Conservation (phyloP, 2,329 filamentous ascomycete species). For the Teratosphaeria viscida region DNA sequence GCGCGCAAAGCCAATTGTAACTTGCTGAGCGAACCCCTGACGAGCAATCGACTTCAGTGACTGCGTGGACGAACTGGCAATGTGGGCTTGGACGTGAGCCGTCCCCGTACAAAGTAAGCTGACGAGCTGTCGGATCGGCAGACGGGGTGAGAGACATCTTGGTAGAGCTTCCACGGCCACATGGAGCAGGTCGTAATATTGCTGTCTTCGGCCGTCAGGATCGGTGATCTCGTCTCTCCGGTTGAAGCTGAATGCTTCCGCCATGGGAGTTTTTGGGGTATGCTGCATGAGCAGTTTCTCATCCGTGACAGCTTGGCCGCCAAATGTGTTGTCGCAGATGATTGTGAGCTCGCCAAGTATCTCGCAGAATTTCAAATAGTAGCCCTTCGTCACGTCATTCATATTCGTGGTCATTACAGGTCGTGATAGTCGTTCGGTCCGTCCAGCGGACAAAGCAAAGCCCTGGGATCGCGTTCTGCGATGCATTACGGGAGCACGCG, state of each 20-base stretch:
- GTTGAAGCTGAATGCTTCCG: slow-evolving; percentile 85
- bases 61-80: slow-evolving; percentile 82
- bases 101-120: slow-evolving; percentile 94
- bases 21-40: slow-evolving; percentile 86
- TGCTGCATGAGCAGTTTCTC: slow-evolving; percentile 70
- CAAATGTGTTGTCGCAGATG: slow-evolving; percentile 93
- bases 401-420: slow-evolving; percentile 53
- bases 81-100: slow-evolving; percentile 85
- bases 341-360: slow-evolving; percentile 93
- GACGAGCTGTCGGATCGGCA: slow-evolving; percentile 86
- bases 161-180: slow-evolving; percentile 92
- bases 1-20: slow-evolving; percentile 89
- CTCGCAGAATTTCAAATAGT: slow-evolving; percentile 85
- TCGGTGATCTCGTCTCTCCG: slow-evolving; percentile 68
- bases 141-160: slow-evolving; percentile 81
- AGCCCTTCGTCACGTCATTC: slow-evolving; percentile 68
- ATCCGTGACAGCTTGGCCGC: slow-evolving; percentile 86
- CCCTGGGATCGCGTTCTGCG: slow-evolving; percentile 26
- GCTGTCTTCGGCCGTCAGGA: slow-evolving; percentile 73
- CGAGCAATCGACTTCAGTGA: slow-evolving; percentile 91
- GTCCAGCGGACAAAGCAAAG: slow-evolving; percentile 29
- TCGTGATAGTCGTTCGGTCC: slow-evolving; percentile 56
- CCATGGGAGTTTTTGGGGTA: slow-evolving; percentile 86
- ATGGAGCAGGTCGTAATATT: slow-evolving; percentile 90
- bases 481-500: slow-evolving; percentile 25